Base-by-base conservation (phyloP, 1,284 basidiomycete species). In the Ustilago esculenta region DNA sequence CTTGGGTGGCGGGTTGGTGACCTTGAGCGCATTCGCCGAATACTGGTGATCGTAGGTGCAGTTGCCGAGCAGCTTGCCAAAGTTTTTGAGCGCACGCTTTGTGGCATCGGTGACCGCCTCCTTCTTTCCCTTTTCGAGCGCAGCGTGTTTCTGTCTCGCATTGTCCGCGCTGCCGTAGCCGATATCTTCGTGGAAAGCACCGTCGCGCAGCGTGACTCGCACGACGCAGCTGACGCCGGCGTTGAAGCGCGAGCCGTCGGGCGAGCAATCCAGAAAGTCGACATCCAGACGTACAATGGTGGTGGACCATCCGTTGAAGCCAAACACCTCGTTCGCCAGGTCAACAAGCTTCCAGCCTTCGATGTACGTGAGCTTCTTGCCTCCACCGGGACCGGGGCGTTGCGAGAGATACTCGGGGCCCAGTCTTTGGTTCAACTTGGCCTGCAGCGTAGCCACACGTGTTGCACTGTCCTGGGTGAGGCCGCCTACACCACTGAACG, bases 301-400 rank as follows among this genome's bases (percentile, higher is more conserved):
- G 2, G 93, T 92, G 48, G 90, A 92, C 95, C 95, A 98, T 10
- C 96, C 96, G 69, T 98, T 94, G 85, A 94, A 97, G 1, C 95
- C 95, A 84, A 98, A 98, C 32, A 98, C 91, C 75, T 98, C 94
- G 82, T 98, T 98, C 1, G 95, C 95, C 21, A 98, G 56, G 23
- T 76, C 72, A 21, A 76, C 73, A 9, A 71, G 72, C 84, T 93
- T 94, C 94, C 94, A 98, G 0, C 95, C 96, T 82, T 98, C 95
- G 3, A 92, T 90, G 79, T 98, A 98, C 8, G 92, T 94, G 51
- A 98, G 84, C 82, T 94, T 96, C 14, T 60, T 61, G 29, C 72
- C 58, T n/a, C 78, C 78, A 7, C 89, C 90, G 0, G 92, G 92
- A 2, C 94, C 94, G 1, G 91, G 90, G n/a, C 94, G 86, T 66